Evolutionary conservation across 345 rosid genomes (phyloP).

Genomic region (Acer saccharum): DNA sequence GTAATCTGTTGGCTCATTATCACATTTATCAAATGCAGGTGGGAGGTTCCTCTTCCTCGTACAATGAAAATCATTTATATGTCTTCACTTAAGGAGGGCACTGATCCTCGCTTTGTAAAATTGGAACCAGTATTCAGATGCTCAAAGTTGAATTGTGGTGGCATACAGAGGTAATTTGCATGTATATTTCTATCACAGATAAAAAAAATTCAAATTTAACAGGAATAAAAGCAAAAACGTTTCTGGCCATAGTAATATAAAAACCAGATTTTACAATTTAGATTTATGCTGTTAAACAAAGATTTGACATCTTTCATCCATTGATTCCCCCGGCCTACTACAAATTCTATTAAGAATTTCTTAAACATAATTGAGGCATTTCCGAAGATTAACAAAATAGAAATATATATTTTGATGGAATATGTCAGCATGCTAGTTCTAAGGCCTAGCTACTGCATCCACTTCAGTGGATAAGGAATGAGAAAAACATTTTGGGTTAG

Average conservation of each 20-base stretch:
- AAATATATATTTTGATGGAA: neutral
- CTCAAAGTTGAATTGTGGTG: constrained; percentile 68
- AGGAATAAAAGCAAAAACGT: neutral
- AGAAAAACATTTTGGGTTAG: neutral
- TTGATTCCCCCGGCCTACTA: neutral
- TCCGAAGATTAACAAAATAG: neutral
- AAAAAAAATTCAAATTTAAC: neutral
- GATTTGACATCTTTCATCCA: neutral
- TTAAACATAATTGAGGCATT: neutral
- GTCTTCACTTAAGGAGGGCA: constrained; percentile 51
- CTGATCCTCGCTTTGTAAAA: constrained; percentile 90
- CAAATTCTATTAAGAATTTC: constrained; percentile 2
- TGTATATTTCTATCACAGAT: constrained; percentile 9
- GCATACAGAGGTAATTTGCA: constrained; percentile 59
- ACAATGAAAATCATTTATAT: constrained; percentile 54
- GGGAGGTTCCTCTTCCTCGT: constrained; percentile 91
- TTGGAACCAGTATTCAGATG: constrained; percentile 85
- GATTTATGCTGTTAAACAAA: neutral
- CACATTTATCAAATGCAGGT: constrained; percentile 54
- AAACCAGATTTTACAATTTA: neutral
- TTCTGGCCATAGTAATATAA: neutral
- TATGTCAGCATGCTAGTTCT: neutral
- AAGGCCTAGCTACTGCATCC: neutral
- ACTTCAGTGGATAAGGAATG: neutral
- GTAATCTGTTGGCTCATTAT: constrained; percentile 22